These are phyloP conservation scores for Nicotiana knightiana DNA, from an alignment of 257 asterid genomes.

Conservation along the genomic window DNA sequence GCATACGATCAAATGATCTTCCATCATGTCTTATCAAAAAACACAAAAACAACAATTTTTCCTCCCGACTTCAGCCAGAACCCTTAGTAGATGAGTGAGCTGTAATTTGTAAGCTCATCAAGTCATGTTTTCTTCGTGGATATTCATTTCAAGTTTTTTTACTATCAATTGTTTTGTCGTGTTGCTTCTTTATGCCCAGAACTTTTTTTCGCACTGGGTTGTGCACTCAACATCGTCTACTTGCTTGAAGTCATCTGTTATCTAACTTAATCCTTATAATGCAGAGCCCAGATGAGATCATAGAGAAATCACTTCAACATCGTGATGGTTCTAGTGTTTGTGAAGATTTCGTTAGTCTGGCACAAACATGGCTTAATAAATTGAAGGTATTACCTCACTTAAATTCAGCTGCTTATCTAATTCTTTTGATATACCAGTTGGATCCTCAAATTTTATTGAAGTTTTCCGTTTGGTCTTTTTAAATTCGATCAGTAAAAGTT, in stretches of 20 bases:
- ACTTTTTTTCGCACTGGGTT: background rate
- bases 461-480: background rate
- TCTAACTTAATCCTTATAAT: slow-evolving; percentile 19
- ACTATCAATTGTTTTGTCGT: background rate
- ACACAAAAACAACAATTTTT: background rate
- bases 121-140: background rate
- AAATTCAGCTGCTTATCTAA: background rate
- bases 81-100: background rate
- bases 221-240: background rate
- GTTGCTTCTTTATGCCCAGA: background rate
- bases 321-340: slow-evolving; percentile 63
- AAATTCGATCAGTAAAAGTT: background rate
- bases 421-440: background rate
- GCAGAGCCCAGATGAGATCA: slow-evolving; percentile 89
- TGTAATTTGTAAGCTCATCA: background rate
- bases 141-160: background rate
- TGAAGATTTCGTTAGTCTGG: slow-evolving; percentile 79
- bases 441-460: background rate
- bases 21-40: background rate
- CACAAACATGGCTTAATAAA: slow-evolving; percentile 68
- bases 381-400: slow-evolving; percentile 47
- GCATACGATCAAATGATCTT: background rate
- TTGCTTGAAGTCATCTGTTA: background rate
- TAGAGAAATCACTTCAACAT: slow-evolving; percentile 65
- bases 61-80: background rate